Base-by-base conservation (phyloP, 768 basidiomycete species). In the Bullera alba region DNA sequence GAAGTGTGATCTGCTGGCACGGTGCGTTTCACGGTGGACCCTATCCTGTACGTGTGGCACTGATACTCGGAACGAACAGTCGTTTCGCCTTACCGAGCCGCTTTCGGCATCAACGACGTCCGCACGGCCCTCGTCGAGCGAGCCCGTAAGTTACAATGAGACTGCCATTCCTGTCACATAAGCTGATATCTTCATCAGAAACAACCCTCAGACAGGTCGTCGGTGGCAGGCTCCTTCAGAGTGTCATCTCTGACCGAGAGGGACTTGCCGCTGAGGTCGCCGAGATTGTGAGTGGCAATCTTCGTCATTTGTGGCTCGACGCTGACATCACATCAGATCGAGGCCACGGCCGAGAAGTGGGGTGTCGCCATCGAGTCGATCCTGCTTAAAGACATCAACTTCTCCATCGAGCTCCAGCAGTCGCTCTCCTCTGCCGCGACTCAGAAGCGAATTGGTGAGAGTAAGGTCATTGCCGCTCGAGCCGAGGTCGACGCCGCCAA, bases 161-260 rank as follows among this genome's bases (percentile, higher is more conserved):
- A 14, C 37, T 4, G 38, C 26, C 3, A 15, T 21, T 12, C 16
- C 12, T 29, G 16, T 32, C 19, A 42, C 46, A 16, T 17, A 29
- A 89, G 55, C 75, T 83, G 42, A 87, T 88, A 72, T 57, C 42
- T 10, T 7, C 83, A 86, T 0, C 87, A 95, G 76, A 72, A 45
- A 96, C 93, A 2, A 99, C 93, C 15, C 79, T 97, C 19, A 83
- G 93, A n/a, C 90, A 96, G 65, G 91, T 97, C 69, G 90, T 95
- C 28, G 93, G 93, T 57, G 87, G 89, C 2, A 85, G 57, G 17
- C 6, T 86, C 0, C 87, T 97, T n/a, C 93, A 97, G 74, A 83
- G 81, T 62, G 86, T 97, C 51, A 88, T 97, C 54, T 93, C 91
- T 2, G 93, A 97, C 75, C 87, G 93, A 54, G 93, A 97, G 65